Conservation (phyloP, 2,329 filamentous ascomycete species). For the Mollisia scopiformis region DNA sequence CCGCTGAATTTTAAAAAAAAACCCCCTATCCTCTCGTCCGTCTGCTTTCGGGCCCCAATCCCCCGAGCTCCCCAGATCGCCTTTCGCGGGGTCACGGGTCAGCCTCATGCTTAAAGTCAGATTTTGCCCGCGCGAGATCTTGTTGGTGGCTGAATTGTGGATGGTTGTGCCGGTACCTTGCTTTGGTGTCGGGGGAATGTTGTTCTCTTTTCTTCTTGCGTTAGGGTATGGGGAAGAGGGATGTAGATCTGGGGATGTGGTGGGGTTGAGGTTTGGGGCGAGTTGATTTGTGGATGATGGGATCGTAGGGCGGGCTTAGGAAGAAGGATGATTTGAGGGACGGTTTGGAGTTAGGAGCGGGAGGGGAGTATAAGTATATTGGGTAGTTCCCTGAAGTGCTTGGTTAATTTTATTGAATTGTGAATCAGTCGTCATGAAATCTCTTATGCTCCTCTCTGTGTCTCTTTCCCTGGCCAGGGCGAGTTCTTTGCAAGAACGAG, state of each 20-base stretch:
- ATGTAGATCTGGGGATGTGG: background rate
- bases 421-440: conserved; percentile 1
- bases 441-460: background rate
- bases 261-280: background rate
- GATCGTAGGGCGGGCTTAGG: background rate
- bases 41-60: conserved; percentile 2
- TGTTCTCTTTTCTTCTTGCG: no score
- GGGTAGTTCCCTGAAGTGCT: background rate
- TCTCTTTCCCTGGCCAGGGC: background rate
- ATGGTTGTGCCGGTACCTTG: background rate
- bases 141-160: conserved; percentile 10
- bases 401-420: background rate
- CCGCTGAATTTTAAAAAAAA: background rate
- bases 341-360: background rate
- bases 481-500: conserved; percentile 1
- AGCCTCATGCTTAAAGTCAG: background rate
- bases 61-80: conserved; percentile 1
- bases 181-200: background rate
- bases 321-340: no score
- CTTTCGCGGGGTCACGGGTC: conserved; percentile 4
- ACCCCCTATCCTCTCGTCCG: conserved; percentile 8
- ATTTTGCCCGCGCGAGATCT: background rate
- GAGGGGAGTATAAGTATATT: background rate
- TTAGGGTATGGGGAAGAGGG: no score
- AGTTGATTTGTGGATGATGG: background rate